phyloP scores from a whole-genome alignment of 768 basidiomycete species.

The Phaeotremella fagi region DNA sequence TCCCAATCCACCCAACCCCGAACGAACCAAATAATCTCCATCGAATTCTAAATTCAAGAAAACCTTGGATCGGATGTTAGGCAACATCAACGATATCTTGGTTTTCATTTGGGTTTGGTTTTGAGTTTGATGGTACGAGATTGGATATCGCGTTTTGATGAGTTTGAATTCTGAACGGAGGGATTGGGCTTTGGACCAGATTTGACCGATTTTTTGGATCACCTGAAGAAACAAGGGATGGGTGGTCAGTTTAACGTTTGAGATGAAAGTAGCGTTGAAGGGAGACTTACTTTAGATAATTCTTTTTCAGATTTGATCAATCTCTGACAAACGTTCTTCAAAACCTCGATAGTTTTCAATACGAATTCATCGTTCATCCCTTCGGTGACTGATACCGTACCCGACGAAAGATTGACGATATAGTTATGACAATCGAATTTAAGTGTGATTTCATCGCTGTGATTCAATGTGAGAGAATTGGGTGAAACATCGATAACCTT shows the following conservation, averaged over 20 bases:
- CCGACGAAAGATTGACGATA: constrained; percentile 14
- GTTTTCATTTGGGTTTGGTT: constrained; percentile 5
- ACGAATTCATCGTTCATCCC: neutral
- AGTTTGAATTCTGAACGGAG: constrained; percentile 36
- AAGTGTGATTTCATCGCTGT: constrained; percentile 32
- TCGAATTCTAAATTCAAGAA: constrained; percentile 24
- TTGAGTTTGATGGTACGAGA: constrained; percentile 13
- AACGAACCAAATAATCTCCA: constrained; percentile 11
- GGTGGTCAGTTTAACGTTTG: neutral
- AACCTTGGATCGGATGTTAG: too few species aligned
- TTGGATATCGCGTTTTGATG: constrained; percentile 30
- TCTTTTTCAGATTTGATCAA: too few species aligned
- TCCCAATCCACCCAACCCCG: constrained; percentile 18
- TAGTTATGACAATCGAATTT: constrained; percentile 19
- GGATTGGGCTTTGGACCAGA: constrained; percentile 34
- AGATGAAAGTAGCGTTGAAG: neutral
- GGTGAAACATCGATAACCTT: constrained; percentile 12
- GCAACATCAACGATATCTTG: too few species aligned
- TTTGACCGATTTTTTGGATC: constrained; percentile 26
- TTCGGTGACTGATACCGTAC: constrained; percentile 22
- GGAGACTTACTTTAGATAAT: constrained; percentile 11
- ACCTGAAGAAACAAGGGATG: too few species aligned
- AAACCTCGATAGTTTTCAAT: too few species aligned
- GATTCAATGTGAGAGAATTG: constrained; percentile 18
- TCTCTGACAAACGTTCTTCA: too few species aligned